Base-by-base conservation (phyloP, 2,329 filamentous ascomycete species). In the Incumbomyces delicatus region DNA sequence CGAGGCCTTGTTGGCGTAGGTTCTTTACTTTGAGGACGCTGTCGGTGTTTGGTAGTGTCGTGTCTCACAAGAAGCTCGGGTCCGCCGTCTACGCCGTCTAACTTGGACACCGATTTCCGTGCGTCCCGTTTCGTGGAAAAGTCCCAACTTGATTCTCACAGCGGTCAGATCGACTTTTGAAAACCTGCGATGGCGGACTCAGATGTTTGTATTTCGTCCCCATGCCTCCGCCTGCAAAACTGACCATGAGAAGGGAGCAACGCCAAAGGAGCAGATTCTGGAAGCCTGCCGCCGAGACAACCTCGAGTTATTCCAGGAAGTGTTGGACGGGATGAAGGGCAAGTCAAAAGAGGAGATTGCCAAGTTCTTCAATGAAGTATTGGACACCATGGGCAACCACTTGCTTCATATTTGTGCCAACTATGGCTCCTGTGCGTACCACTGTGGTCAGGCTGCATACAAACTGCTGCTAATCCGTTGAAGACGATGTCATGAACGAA, bases 261-360 rank as follows among this genome's bases (percentile, higher is more conserved):
- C 86, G 50, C 79, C 81, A 39, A 76, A 82, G 65, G 90, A 96
- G 71, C 78, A 86, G 60, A 78, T 96, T 58, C 80, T 96, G 67
- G 90, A 94, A 72, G 87, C 92, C 59, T 94, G 86, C 70, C 87
- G 90, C 51, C 80, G 88, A 61, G 90, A 96, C 75, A 95, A 96
- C 69, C 81, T 81, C 56, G 83, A 90, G 45, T 80, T 96, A 50
- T 79, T 96, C 47, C 69, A 77, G 58, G 83, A 92, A 59, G 76
- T 89, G 48, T 74, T 95, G 56, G 68, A 76, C 35, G 69, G 70
- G 54, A 70, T 78, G 60, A 76, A 77, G 54, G 67, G 70, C 49
- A 79, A 82, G 45, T 62, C 70, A 6, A 66, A 73, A 46, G 74
- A 78, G 49, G 74, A 85, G 59, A 79, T 87, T 50, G 81, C 88